Evolutionary conservation across 2,329 filamentous ascomycete genomes (phyloP), one percentile per base, ranked within the genome.

Genomic region (Cladobotryum mycophilum): DNA sequence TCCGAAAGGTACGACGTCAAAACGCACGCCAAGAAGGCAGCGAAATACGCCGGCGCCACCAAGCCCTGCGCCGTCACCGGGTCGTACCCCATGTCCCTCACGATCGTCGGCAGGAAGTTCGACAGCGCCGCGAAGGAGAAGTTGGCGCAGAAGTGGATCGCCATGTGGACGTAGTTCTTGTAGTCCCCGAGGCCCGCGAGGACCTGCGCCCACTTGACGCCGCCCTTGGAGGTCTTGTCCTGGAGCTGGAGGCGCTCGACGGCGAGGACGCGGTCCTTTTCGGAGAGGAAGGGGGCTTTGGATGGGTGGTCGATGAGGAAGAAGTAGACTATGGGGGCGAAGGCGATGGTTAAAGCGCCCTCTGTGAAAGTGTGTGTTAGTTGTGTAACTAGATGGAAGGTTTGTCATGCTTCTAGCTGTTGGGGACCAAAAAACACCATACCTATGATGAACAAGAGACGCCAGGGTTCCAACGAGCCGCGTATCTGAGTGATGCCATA

Each of bases 11-110:
- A 85, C 5, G 82, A 82, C 1, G 79, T 79, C 9, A 61, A 58
- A 53, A 89, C 75, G 41, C 81, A 85, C 18, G 82, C 67, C 12
- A 86, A 58, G 61, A 85, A 88, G 1, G 84, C 76, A 14, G 86
- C 65, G 58, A 89, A 80, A 64, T 85, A 88, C 0, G 85, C 84
- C 1, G 85, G 85, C 0, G 85, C 84, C 1, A 84, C 84, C 12
- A 90, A 75, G 1, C 85, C 86, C 66, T 90, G 86, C 0, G 86
- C 82, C 52, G 82, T 73, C 53, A 88, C 76, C 13, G 76, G 70
- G 0, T 76, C 78, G 66, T 84, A 89, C 9, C 86, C 85, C 81
- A 89, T 86, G 49, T 79, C 72, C 45, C 74, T 67, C 13, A 86
- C 69, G 55, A 86, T 82, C 2, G 80, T 78, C 0, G 82, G 82